Percentiles rank a stretch among this genome's conserved stretches.
These are phyloP conservation scores for Pleurotus tuber-regium DNA, from an alignment of 768 basidiomycete genomes.

Conservation along the genomic window DNA sequence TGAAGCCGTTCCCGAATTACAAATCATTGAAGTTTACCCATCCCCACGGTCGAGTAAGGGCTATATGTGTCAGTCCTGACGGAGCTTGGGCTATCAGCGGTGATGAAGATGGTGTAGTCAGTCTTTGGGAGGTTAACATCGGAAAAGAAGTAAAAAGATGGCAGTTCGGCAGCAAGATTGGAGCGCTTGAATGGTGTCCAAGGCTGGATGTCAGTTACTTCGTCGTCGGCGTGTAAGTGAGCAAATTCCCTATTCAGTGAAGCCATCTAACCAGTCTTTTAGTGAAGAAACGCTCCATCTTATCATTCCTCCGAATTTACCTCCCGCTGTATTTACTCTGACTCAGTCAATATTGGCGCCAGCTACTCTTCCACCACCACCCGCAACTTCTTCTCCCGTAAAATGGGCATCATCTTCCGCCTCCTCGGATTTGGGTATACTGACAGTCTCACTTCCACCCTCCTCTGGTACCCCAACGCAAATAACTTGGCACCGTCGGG, in stretches of 20 bases:
- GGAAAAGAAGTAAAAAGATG: constrained; percentile 88
- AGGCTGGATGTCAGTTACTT: constrained; percentile 79
- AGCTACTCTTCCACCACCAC: constrained; percentile 55
- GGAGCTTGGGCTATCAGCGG: constrained; percentile 92
- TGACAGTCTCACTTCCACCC: constrained; percentile 60
- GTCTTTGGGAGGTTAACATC: constrained; percentile 89
- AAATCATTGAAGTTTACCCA: constrained; percentile 72
- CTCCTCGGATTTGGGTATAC: constrained; percentile 52
- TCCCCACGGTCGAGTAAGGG: constrained; percentile 63
- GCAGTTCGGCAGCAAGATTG: constrained; percentile 77
- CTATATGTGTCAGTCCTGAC: constrained; percentile 79
- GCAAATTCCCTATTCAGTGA: neutral
- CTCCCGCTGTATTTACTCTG: constrained; percentile 50
- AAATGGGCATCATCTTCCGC: constrained; percentile 64
- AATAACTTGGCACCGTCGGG: constrained; percentile 88
- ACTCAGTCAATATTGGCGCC: constrained; percentile 66
- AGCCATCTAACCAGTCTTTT: constrained; percentile 9
- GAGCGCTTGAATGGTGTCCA: constrained; percentile 92
- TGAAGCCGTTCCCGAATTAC: constrained; percentile 94
- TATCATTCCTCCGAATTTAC: constrained; percentile 76
- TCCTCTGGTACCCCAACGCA: constrained; percentile 75
- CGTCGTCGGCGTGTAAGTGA: constrained; percentile 72
- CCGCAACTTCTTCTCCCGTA: constrained; percentile 57
- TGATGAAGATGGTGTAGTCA: constrained; percentile 83
- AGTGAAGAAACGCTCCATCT: constrained; percentile 84